Base-by-base conservation (phyloP, 139 green algal genomes). In the Edaphochlamys debaryana region DNA sequence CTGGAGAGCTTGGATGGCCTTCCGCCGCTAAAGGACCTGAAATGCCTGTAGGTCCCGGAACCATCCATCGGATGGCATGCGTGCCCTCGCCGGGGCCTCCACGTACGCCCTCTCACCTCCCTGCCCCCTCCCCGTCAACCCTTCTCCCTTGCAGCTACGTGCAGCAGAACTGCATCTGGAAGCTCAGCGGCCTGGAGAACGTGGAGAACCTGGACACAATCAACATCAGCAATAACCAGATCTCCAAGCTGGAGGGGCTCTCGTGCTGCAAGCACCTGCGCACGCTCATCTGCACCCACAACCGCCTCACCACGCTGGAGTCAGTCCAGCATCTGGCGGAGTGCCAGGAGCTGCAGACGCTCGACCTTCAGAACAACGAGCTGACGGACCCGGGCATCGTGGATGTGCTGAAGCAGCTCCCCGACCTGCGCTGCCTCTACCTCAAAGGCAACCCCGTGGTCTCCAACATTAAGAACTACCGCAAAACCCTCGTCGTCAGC, bases 361-460 rank as follows among this genome's bases (percentile, higher is more conserved):
- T 98, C 2, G 94, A 98, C 88, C 87, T 98, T 50, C 92, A 95
- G 73, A 88, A 94, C 78, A 98, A 96, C 86, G 79, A 94, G 70
- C 90, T 96, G 32, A 77, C 85, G 2, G 92, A 96, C 76, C 82
- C 86, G 20, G 87, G 32, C 20, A 80, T 93, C 20, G 22, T 94
- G 30, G 87, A 92, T 34, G 72, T 93, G 20, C 82, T 92, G 17
- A 78, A 87, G 69, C 84, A 89, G 58, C 75, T 98, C 74, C 92
- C 93, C 0, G 63, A 93, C 25, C 86, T 98, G 80, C 90, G 88
- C 15, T 97, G 94, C 90, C 87, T 98, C 22, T 98, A 98, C 90
- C 85, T 98, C 25, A 93, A 93, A 20, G 95, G 94, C 78, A 98
- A 98, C 87, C 91, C 93, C 3, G 72, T 96, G 17, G 94, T 98